Evolutionary conservation across 331 rosid genomes (phyloP).

Genomic region (Ulmus americana): DNA sequence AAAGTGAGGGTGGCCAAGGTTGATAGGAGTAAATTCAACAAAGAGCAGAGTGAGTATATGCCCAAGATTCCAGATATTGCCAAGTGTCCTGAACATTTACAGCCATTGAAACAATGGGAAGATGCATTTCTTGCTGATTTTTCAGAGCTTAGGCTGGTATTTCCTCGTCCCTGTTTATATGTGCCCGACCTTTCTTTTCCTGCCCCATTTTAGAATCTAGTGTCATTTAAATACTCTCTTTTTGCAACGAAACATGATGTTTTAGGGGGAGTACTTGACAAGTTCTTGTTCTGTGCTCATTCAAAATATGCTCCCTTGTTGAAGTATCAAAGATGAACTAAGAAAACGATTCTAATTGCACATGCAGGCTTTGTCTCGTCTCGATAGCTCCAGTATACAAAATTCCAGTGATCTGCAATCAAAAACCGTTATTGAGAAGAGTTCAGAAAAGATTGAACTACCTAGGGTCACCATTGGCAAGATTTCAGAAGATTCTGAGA

Average conservation of each 20-base stretch:
- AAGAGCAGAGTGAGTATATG: constrained; percentile 80
- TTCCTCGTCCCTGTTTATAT: constrained; percentile 13
- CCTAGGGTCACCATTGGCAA: constrained; percentile 8
- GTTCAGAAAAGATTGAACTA: constrained; percentile 1
- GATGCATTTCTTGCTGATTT: constrained; percentile 71
- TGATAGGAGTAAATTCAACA: constrained; percentile 50
- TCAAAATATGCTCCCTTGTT: background rate
- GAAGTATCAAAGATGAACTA: background rate
- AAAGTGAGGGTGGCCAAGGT: constrained; percentile 76
- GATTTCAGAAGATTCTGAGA: constrained; percentile 19
- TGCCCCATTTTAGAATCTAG: background rate
- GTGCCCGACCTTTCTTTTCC: background rate
- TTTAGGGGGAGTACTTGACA: background rate
- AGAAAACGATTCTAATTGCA: constrained; percentile 14
- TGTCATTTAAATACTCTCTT: background rate
- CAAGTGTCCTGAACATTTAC: constrained; percentile 65
- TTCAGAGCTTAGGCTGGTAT: constrained; percentile 63
- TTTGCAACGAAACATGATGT: background rate
- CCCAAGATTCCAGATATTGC: constrained; percentile 82
- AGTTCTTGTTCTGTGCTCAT: background rate
- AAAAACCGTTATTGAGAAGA: constrained; percentile 11
- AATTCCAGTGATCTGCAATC: constrained; percentile 16
- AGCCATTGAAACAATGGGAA: constrained; percentile 79
- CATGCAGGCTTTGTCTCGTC: constrained; percentile 50
- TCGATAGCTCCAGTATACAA: constrained; percentile 32